Evolutionary conservation across 257 asterid species (phyloP).

Genomic region (Jacaranda copaia): DNA sequence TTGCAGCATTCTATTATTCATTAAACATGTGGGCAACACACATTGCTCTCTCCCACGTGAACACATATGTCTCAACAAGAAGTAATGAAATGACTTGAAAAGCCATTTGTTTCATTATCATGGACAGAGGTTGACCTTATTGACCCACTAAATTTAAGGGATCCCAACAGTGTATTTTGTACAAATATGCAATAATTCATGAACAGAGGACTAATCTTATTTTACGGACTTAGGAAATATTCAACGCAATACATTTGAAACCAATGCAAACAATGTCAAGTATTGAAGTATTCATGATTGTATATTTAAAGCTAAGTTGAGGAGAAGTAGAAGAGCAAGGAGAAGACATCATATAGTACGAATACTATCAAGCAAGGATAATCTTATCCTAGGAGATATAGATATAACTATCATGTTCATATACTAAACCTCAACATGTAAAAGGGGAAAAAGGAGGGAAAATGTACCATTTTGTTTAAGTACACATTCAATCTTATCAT

Average conservation of each 20-base stretch:
- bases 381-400: neutral
- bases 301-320: neutral
- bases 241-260: neutral
- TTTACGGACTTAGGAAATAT: constrained; percentile 22
- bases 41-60: constrained; percentile 62
- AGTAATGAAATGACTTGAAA: constrained; percentile 50
- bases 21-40: constrained; percentile 55
- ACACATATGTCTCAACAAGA: constrained; percentile 40
- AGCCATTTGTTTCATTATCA: constrained; percentile 46
- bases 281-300: constrained; percentile 3
- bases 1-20: constrained; percentile 34
- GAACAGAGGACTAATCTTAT: constrained; percentile 7
- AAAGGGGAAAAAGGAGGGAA: too few species aligned
- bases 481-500: neutral
- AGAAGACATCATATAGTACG: neutral
- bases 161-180: constrained; percentile 50
- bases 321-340: neutral
- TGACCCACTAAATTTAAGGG: constrained; percentile 48
- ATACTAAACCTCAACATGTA: neutral
- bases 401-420: neutral
- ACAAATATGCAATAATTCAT: constrained; percentile 28
- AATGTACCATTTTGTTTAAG: too few species aligned
- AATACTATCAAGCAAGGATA: neutral
- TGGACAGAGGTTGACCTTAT: constrained; percentile 52
- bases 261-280: constrained; percentile 12